These are phyloP conservation scores for Davidsoniella neocaledoniae DNA, from an alignment of 2,329 filamentous ascomycete genomes.

Conservation along the genomic window DNA sequence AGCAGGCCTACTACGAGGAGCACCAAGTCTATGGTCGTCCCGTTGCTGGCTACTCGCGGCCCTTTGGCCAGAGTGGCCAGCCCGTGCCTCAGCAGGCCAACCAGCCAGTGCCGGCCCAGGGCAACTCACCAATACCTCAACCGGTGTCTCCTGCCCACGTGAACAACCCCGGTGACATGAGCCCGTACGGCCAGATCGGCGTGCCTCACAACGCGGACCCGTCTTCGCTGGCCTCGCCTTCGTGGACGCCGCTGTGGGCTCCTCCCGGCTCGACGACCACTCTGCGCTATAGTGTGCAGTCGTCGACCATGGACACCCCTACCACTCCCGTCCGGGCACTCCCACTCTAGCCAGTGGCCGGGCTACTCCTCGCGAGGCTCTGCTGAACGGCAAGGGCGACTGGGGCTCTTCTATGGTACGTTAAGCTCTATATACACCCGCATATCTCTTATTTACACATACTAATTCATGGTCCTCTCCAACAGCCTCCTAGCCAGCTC, in stretches of 20 bases:
- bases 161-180: slow-evolving; percentile 9
- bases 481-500: slow-evolving; percentile 26
- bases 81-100: slow-evolving; percentile 13
- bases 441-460: not conserved
- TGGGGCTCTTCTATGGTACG: slow-evolving; percentile 17
- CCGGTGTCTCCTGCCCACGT: slow-evolving; percentile 4
- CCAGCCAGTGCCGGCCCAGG: slow-evolving; percentile 15
- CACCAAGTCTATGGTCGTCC: slow-evolving; percentile 16
- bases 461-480: slow-evolving; percentile 1
- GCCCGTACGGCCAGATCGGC: slow-evolving; percentile 8
- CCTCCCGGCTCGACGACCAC: slow-evolving; percentile 7
- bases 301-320: slow-evolving; percentile 13
- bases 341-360: slow-evolving; percentile 19
- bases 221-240: slow-evolving; percentile 4
- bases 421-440: not conserved
- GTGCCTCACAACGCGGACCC: slow-evolving; percentile 5
- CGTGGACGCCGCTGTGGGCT: slow-evolving; percentile 11
- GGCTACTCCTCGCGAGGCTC: slow-evolving; percentile 16
- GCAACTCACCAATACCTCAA: slow-evolving; percentile 14
- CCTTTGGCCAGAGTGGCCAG: slow-evolving; percentile 10
- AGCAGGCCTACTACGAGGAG: slow-evolving; percentile 18
- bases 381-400: slow-evolving; percentile 14
- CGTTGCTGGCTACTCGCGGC: slow-evolving; percentile 16
- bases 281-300: slow-evolving; percentile 12
- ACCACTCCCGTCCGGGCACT: slow-evolving; percentile 16